These are phyloP conservation scores for Plantago major DNA, from an alignment of 257 asterid genomes.

Conservation along the genomic window DNA sequence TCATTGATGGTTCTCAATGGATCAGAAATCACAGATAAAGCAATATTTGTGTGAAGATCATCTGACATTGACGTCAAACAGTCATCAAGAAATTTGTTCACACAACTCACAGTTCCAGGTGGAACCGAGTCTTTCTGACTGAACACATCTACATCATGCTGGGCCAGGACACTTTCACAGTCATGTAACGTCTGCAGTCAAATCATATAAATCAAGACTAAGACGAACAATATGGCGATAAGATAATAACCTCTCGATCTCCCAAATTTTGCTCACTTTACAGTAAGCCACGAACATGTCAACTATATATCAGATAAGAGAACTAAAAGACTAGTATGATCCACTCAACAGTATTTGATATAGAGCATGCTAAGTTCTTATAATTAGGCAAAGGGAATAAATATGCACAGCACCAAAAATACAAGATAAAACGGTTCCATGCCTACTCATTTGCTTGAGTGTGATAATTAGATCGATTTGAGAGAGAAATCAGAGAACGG, in stretches of 20 bases:
- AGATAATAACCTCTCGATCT: not conserved
- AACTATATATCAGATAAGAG: not conserved
- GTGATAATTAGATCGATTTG: too few relatives aligned
- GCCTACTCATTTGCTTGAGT: too few relatives aligned
- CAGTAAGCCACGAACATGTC: not conserved
- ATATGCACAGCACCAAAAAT: too few relatives aligned
- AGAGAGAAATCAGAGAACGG: too few relatives aligned
- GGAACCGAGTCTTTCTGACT: constrained; percentile 54
- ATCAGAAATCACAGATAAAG: constrained; percentile 88
- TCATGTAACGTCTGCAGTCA: constrained; percentile 68
- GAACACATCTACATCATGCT: constrained; percentile 29
- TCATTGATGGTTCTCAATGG: constrained; percentile 86
- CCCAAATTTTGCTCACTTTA: not conserved
- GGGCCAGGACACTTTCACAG: constrained; percentile 44
- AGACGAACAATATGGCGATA: constrained; percentile 1
- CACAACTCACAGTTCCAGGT: constrained; percentile 47
- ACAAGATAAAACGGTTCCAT: too few relatives aligned
- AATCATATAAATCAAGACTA: constrained; percentile 16
- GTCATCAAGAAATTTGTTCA: constrained; percentile 64
- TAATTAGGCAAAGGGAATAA: too few relatives aligned
- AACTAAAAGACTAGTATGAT: not conserved
- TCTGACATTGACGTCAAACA: constrained; percentile 69
- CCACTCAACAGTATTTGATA: not conserved
- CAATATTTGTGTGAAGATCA: constrained; percentile 86
- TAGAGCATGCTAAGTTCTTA: not conserved